Conservation (phyloP, 202 grass and related monocot genomes). For the Hordeum pubiflorum region DNA sequence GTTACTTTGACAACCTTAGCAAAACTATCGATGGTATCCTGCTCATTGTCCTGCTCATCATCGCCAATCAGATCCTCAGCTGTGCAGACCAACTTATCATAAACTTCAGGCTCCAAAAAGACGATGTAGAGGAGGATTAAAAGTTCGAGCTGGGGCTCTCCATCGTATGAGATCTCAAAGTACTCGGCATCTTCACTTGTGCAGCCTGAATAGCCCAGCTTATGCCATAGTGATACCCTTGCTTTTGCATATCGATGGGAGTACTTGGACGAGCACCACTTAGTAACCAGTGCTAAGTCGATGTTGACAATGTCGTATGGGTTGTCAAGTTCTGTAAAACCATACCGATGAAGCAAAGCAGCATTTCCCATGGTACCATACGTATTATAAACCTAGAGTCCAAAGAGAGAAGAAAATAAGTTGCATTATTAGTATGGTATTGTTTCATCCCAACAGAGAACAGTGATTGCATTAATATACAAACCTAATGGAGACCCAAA, state of each 20-base stretch:
- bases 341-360: constrained; percentile 90
- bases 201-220: constrained; percentile 77
- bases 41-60: constrained; percentile 52
- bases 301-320: constrained; percentile 84
- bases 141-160: constrained; percentile 78
- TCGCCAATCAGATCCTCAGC: constrained; percentile 29
- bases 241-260: constrained; percentile 47
- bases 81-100: constrained; percentile 49
- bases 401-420: constrained; percentile 4
- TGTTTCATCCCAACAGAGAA: neutral
- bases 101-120: constrained; percentile 44
- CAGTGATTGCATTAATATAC: neutral
- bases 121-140: constrained; percentile 65
- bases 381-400: constrained; percentile 77
- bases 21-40: constrained; percentile 28
- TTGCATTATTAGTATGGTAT: constrained; percentile 16
- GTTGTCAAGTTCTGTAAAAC: constrained; percentile 81
- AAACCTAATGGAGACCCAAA: neutral
- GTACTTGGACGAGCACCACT: constrained; percentile 64
- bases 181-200: constrained; percentile 59
- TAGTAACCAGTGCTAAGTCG: constrained; percentile 54
- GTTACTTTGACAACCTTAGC: constrained; percentile 41
- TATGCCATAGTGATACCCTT: constrained; percentile 55
- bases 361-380: constrained; percentile 89
- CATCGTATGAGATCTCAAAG: constrained; percentile 80